Evolutionary conservation across 345 rosid species (phyloP).

Genomic region (Hibiscus tridactylites): DNA sequence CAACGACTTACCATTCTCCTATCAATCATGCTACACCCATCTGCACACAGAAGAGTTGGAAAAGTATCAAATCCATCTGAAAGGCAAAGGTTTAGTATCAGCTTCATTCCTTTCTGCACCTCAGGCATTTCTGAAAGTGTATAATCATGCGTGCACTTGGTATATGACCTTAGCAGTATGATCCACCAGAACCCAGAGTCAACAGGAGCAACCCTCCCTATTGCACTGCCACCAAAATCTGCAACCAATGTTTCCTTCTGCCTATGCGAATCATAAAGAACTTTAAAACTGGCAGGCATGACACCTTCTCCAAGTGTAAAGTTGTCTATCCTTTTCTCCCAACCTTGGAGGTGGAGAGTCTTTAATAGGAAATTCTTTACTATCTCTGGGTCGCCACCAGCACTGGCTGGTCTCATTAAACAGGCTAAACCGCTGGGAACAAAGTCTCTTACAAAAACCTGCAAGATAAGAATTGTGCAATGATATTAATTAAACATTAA

Average conservation of each 20-base stretch:
- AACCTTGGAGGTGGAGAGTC: constrained; percentile 6
- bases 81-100: constrained; percentile 43
- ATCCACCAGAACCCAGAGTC: constrained; percentile 78
- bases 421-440: constrained; percentile 6
- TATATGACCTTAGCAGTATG: constrained; percentile 46
- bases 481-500: neutral
- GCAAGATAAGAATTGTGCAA: neutral
- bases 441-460: constrained; percentile 8
- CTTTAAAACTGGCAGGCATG: constrained; percentile 8
- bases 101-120: constrained; percentile 50
- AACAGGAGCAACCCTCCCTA: constrained; percentile 56
- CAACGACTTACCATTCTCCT: constrained; percentile 43
- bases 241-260: constrained; percentile 8
- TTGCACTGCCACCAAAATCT: constrained; percentile 42
- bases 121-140: constrained; percentile 35
- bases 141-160: constrained; percentile 45
- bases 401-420: neutral
- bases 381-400: neutral
- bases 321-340: constrained; percentile 8
- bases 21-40: constrained; percentile 59
- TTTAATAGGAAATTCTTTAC: constrained; percentile 1
- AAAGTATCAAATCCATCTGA: constrained; percentile 59
- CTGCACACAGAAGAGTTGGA: constrained; percentile 57
- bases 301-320: constrained; percentile 5
- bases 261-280: neutral